Conservation (phyloP, 148 eudicot species). For the Fagopyrum tataricum region DNA sequence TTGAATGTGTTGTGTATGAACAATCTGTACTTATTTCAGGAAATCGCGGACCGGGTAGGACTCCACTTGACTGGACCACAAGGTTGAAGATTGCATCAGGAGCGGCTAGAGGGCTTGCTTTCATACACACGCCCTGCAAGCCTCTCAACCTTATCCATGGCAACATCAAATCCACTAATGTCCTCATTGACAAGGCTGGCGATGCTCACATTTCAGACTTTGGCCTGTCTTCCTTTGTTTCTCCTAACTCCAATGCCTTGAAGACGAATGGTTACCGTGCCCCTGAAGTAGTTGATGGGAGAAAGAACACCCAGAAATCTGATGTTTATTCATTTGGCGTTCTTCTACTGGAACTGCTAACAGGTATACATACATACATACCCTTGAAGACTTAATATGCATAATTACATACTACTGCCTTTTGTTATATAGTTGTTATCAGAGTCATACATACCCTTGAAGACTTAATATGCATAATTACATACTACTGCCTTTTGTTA, state of each 20-base stretch:
- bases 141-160: conserved; percentile 78
- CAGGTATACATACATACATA: conserved; percentile 27
- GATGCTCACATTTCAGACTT: conserved; percentile 79
- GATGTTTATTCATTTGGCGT: conserved; percentile 93
- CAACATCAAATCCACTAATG: conserved; percentile 75
- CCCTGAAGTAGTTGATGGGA: conserved; percentile 61
- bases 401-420: too few relatives aligned
- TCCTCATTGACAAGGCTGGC: conserved; percentile 77
- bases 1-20: conserved; percentile 11
- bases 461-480: too few relatives aligned
- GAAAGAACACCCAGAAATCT: conserved; percentile 69
- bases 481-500: too few relatives aligned
- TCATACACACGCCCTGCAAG: conserved; percentile 60
- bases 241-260: not conserved
- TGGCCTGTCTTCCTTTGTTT: conserved; percentile 40
- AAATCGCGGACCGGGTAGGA: conserved; percentile 87
- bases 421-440: too few relatives aligned
- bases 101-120: conserved; percentile 80
- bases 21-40: conserved; percentile 24
- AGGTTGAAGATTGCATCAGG: conserved; percentile 79
- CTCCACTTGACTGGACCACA: conserved; percentile 95
- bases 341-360: conserved; percentile 61
- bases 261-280: conserved; percentile 51
- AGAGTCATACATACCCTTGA: too few relatives aligned
- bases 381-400: too few relatives aligned